Evolutionary conservation across 2,329 filamentous ascomycete species (phyloP).

Genomic region (Alternaria ventricosa): DNA sequence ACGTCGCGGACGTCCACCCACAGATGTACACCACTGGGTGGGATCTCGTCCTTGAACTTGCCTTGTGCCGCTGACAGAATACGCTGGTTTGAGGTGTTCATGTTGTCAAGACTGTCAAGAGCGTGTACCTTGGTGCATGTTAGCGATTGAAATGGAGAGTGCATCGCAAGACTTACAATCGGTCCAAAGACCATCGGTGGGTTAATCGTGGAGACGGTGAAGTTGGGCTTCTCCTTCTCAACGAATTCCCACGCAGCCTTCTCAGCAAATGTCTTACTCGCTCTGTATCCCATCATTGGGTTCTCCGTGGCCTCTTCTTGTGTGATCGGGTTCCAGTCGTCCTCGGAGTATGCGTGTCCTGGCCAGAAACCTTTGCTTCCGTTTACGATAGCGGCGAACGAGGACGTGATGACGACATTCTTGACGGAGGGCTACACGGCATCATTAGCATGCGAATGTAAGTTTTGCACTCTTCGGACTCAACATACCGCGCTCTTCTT

Average conservation of each 20-base stretch:
- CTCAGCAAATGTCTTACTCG: constrained; percentile 69
- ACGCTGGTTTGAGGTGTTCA: constrained; percentile 77
- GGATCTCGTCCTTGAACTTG: constrained; percentile 63
- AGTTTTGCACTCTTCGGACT: neutral
- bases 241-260: constrained; percentile 61
- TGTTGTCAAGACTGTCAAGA: constrained; percentile 65
- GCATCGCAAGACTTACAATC: constrained; percentile 45
- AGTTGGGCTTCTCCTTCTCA: constrained; percentile 59
- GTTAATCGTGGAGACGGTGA: constrained; percentile 57
- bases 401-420: constrained; percentile 74
- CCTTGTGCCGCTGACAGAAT: constrained; percentile 70
- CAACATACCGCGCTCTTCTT: constrained; percentile 32
- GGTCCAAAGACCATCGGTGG: constrained; percentile 60
- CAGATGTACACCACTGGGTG: constrained; percentile 62
- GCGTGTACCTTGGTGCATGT: constrained; percentile 55
- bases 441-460: neutral
- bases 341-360: constrained; percentile 59
- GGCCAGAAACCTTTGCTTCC: constrained; percentile 58
- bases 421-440: constrained; percentile 64
- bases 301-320: constrained; percentile 56
- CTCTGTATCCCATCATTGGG: constrained; percentile 55
- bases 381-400: constrained; percentile 71
- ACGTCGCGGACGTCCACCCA: constrained; percentile 62
- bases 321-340: constrained; percentile 65
- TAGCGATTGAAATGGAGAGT: neutral